Conservation (phyloP, 2,329 filamentous ascomycete species). For the Arthrobotrys megalospora region DNA sequence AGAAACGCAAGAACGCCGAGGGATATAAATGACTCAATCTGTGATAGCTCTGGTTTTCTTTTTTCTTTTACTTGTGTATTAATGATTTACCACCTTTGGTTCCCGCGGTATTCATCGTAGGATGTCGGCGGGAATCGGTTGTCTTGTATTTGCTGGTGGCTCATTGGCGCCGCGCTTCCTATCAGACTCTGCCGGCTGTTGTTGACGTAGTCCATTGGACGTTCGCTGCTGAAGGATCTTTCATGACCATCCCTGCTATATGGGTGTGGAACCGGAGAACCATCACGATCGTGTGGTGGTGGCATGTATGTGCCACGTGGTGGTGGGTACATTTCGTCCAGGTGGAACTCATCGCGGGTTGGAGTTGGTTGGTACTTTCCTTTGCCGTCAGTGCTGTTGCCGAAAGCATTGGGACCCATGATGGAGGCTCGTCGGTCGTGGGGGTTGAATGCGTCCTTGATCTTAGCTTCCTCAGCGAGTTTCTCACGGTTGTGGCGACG, state of each 20-base stretch:
- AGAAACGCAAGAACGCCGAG: slow-evolving; percentile 31
- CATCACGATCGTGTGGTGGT: slow-evolving; percentile 58
- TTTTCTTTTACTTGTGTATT: slow-evolving; percentile 6
- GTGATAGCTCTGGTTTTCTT: slow-evolving; percentile 20
- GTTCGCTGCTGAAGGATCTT: slow-evolving; percentile 53
- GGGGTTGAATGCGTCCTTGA: slow-evolving; percentile 81
- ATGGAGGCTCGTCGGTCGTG: slow-evolving; percentile 89
- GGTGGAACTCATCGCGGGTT: slow-evolving; percentile 62
- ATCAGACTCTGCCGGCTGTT: slow-evolving; percentile 58
- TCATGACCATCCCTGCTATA: slow-evolving; percentile 28
- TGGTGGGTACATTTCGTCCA: slow-evolving; percentile 57
- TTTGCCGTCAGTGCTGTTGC: slow-evolving; percentile 62
- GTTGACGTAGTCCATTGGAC: slow-evolving; percentile 36
- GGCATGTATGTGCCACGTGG: slow-evolving; percentile 50
- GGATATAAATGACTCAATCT: slow-evolving; percentile 40
- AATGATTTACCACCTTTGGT: slow-evolving; percentile 33
- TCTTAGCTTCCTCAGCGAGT: slow-evolving; percentile 66
- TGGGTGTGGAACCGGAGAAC: slow-evolving; percentile 47
- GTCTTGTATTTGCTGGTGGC: slow-evolving; percentile 19
- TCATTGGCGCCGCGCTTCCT: slow-evolving; percentile 44
- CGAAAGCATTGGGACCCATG: slow-evolving; percentile 74
- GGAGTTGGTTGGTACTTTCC: slow-evolving; percentile 64
- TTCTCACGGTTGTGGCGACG: slow-evolving; percentile 90
- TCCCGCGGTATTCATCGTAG: slow-evolving; percentile 55
- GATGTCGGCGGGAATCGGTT: slow-evolving; percentile 55